Evolutionary conservation across 2,329 filamentous ascomycete genomes (phyloP).

Genomic region (Alternaria sp.): DNA sequence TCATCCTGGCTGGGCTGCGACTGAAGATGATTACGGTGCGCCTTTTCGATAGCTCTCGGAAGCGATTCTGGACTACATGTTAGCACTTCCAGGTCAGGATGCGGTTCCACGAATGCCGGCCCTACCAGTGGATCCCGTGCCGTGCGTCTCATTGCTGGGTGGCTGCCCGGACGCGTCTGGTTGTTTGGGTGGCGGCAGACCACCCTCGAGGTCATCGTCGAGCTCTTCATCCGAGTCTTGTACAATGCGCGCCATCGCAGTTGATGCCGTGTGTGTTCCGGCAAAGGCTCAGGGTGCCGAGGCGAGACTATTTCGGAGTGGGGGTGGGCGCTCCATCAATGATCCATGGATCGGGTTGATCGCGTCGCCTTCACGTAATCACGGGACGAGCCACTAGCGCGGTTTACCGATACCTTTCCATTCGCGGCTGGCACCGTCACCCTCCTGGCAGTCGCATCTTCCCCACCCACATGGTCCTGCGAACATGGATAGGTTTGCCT

Average conservation of each 20-base stretch:
- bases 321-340: constrained; percentile 9
- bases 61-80: constrained; percentile 31
- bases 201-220: constrained; percentile 41
- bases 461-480: neutral
- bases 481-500: constrained; percentile 44
- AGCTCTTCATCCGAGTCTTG: constrained; percentile 52
- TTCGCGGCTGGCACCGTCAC: constrained; percentile 17
- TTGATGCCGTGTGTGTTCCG: constrained; percentile 16
- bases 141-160: constrained; percentile 16
- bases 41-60: constrained; percentile 35
- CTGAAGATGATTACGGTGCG: constrained; percentile 39
- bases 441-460: constrained; percentile 3
- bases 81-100: neutral
- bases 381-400: constrained; percentile 27
- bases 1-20: constrained; percentile 24
- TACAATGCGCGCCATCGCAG: constrained; percentile 40
- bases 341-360: neutral
- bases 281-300: neutral
- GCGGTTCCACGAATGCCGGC: neutral
- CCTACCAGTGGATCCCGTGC: constrained; percentile 46
- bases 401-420: constrained; percentile 7
- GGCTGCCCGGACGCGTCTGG: constrained; percentile 30
- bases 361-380: constrained; percentile 34
- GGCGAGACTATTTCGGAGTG: constrained; percentile 1
- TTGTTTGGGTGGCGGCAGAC: constrained; percentile 19